Evolutionary conservation across 2,329 filamentous ascomycete species (phyloP).

Genomic region (Nigrograna mackinnonii): DNA sequence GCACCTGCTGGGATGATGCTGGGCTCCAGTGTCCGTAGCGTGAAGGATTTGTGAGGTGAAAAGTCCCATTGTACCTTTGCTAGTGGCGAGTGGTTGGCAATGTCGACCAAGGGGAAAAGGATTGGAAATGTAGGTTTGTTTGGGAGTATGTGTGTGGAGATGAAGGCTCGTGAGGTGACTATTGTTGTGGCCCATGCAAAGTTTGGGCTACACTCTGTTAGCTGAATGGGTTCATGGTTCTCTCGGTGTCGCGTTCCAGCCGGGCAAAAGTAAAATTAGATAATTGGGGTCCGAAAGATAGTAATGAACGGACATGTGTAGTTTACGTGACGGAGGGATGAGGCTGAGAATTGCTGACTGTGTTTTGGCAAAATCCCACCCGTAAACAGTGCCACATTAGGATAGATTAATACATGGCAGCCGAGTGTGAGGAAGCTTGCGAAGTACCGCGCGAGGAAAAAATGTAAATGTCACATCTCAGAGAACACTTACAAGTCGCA

Average conservation of each 20-base stretch:
- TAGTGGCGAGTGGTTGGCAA: conserved; percentile 51
- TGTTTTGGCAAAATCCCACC: neutral
- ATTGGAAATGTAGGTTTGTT: conserved; percentile 37
- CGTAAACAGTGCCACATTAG: too few relatives aligned
- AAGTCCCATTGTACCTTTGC: conserved; percentile 53
- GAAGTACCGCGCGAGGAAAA: too few relatives aligned
- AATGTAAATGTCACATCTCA: too few relatives aligned
- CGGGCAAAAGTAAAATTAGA: conserved; percentile 3
- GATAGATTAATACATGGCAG: too few relatives aligned
- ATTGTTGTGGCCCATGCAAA: conserved; percentile 57
- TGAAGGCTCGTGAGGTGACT: conserved; percentile 56
- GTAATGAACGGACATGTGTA: neutral
- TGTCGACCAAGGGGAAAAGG: conserved; percentile 55
- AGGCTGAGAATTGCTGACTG: neutral
- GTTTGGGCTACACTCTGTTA: conserved; percentile 44
- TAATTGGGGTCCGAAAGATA: conserved; percentile 1
- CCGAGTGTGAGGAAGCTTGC: too few relatives aligned
- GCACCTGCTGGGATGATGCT: conserved; percentile 36
- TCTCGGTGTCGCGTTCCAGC: too few relatives aligned
- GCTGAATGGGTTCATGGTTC: conserved; percentile 6
- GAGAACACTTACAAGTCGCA: conserved; percentile 9
- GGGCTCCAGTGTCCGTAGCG: conserved; percentile 39
- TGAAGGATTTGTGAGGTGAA: conserved; percentile 34
- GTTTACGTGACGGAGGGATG: neutral
- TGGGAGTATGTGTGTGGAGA: conserved; percentile 42